phyloP scores from a whole-genome alignment of 768 basidiomycete species.

The Lyophyllum decastes region DNA sequence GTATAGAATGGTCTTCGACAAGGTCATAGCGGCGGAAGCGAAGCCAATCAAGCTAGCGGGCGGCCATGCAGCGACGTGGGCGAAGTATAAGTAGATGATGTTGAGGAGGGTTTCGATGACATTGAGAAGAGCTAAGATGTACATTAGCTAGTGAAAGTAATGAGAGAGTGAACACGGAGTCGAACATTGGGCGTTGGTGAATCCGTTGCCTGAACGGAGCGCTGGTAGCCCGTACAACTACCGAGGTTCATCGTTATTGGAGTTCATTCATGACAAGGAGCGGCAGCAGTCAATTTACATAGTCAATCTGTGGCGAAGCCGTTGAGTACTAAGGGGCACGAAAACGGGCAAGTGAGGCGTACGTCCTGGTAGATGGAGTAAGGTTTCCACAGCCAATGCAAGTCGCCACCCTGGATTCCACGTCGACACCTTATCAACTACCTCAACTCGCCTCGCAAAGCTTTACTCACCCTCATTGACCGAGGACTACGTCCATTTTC shows the following conservation, averaged over 20 bases:
- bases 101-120: conserved; percentile 76
- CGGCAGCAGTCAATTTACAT: conserved; percentile 24
- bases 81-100: conserved; percentile 73
- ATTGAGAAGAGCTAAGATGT: conserved; percentile 68
- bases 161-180: conserved; percentile 1
- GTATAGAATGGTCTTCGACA: conserved; percentile 87
- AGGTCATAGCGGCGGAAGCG: conserved; percentile 70
- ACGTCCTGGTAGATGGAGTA: conserved; percentile 80
- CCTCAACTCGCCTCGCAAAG: not conserved
- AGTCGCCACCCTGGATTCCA: conserved; percentile 67
- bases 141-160: not conserved
- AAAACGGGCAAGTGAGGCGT: conserved; percentile 21
- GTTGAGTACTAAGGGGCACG: not conserved
- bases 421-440: not conserved
- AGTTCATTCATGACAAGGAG: not conserved
- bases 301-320: conserved; percentile 29
- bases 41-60: conserved; percentile 78
- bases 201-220: conserved; percentile 68
- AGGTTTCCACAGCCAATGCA: conserved; percentile 91
- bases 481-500: conserved; percentile 65
- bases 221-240: conserved; percentile 77
- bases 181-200: conserved; percentile 84
- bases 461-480: conserved; percentile 59
- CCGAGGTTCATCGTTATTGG: not conserved
- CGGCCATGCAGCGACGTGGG: conserved; percentile 61